A percentile compares a stretch with the other conserved stretches of the same genome.
These are phyloP conservation scores for Nidularia sp. DNA, from an alignment of 768 basidiomycete genomes.

Conservation along the genomic window DNA sequence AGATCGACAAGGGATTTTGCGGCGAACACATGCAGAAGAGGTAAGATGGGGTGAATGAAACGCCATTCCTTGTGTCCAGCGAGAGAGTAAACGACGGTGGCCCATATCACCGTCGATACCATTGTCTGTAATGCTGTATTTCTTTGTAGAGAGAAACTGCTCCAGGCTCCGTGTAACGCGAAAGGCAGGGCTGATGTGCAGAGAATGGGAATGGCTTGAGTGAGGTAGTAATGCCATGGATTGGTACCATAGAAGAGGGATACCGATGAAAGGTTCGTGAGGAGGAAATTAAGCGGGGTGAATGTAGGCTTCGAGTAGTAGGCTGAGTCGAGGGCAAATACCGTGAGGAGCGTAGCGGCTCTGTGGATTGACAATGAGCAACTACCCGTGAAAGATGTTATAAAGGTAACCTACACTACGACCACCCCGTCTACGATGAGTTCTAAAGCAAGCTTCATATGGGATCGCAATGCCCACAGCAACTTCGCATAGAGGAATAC, in stretches of 20 bases:
- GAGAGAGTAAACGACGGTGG: constrained; percentile 66
- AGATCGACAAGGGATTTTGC: constrained; percentile 64
- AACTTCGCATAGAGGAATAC: constrained; percentile 58
- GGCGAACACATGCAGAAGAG: constrained; percentile 77
- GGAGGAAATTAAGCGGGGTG: constrained; percentile 79
- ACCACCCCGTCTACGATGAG: constrained; percentile 33
- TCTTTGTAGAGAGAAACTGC: constrained; percentile 16
- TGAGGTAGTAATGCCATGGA: constrained; percentile 85
- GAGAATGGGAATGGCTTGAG: constrained; percentile 82
- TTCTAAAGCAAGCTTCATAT: constrained; percentile 18
- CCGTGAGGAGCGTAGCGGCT: constrained; percentile 12
- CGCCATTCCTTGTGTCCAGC: constrained; percentile 97
- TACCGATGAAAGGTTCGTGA: constrained; percentile 77
- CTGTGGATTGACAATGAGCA: constrained; percentile 12
- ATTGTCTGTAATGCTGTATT: constrained; percentile 36
- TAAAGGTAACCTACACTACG: constrained; percentile 39
- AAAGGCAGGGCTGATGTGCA: constrained; percentile 74
- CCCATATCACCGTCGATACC: constrained; percentile 53
- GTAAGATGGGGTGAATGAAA: constrained; percentile 89
- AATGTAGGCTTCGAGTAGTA: constrained; percentile 68
- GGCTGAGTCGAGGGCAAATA: constrained; percentile 57
- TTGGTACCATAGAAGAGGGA: constrained; percentile 91
- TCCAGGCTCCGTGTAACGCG: constrained; percentile 55
- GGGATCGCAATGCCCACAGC: constrained; percentile 46
- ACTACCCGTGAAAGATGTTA: not conserved